phyloP scores from a whole-genome alignment of 2,329 filamentous ascomycete genomes.

The Triangularia verruculosa region DNA sequence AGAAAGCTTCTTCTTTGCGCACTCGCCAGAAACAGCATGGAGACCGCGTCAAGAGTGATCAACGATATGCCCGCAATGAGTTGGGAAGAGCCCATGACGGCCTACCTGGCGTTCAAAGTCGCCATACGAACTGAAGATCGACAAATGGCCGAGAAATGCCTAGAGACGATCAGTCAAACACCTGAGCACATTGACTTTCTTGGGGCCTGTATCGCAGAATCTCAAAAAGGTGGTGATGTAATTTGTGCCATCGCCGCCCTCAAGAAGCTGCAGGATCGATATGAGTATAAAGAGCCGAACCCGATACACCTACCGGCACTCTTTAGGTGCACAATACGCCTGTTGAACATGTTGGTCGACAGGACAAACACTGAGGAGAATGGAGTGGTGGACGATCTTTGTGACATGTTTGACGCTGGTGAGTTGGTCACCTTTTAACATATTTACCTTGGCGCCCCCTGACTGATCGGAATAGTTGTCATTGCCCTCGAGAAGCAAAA shows the following conservation, averaged over 20 bases:
- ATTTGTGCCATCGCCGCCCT: slow-evolving; percentile 57
- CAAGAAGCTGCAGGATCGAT: slow-evolving; percentile 57
- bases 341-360: slow-evolving; percentile 45
- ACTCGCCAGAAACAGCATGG: slow-evolving; percentile 55
- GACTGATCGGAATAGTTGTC: slow-evolving; percentile 38
- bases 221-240: slow-evolving; percentile 63
- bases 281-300: slow-evolving; percentile 45
- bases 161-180: slow-evolving; percentile 57
- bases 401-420: slow-evolving; percentile 20
- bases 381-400: slow-evolving; percentile 18
- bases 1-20: slow-evolving; percentile 74
- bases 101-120: slow-evolving; percentile 73
- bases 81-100: slow-evolving; percentile 61
- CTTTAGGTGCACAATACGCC: slow-evolving; percentile 57
- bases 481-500: slow-evolving; percentile 39
- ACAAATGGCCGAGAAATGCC: slow-evolving; percentile 59
- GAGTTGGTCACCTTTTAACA: not conserved
- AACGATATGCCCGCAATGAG: slow-evolving; percentile 55
- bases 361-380: slow-evolving; percentile 23
- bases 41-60: slow-evolving; percentile 54
- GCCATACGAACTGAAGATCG: slow-evolving; percentile 58
- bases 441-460: slow-evolving; percentile 24
- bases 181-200: slow-evolving; percentile 60
- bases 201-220: slow-evolving; percentile 77
- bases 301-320: slow-evolving; percentile 61